Evolutionary conservation across 1,284 basidiomycete species (phyloP).

Genomic region (Tetrapyrgos nigripes): DNA sequence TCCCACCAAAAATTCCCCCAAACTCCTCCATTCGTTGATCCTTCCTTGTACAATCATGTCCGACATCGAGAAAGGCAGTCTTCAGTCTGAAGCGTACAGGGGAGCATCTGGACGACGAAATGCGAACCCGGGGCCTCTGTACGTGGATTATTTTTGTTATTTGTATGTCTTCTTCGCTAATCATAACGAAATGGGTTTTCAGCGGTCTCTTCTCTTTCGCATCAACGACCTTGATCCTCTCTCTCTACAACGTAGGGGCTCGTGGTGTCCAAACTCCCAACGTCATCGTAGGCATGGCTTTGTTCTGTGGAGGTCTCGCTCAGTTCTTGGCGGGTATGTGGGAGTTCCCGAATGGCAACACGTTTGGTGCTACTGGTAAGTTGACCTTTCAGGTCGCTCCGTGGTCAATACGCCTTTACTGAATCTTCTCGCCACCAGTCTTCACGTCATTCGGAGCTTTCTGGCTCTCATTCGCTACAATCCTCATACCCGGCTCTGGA

Average conservation of each 20-base stretch:
- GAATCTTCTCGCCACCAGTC: constrained; percentile 50
- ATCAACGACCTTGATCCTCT: constrained; percentile 74
- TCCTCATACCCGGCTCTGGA: constrained; percentile 69
- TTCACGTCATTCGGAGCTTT: constrained; percentile 87
- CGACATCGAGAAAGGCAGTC: too few relatives aligned
- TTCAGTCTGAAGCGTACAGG: too few relatives aligned
- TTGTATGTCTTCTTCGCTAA: constrained; percentile 74
- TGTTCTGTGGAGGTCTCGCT: constrained; percentile 82
- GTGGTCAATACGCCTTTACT: too few relatives aligned
- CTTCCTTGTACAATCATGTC: too few relatives aligned
- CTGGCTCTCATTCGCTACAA: constrained; percentile 80
- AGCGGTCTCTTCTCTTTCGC: constrained; percentile 75
- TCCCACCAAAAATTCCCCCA: too few relatives aligned
- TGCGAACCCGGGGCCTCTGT: constrained; percentile 9
- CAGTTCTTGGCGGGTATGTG: constrained; percentile 82
- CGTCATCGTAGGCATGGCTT: constrained; percentile 84
- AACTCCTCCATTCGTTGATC: too few relatives aligned
- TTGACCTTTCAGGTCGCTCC: too few relatives aligned
- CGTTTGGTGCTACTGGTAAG: constrained; percentile 73
- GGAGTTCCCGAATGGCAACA: constrained; percentile 81
- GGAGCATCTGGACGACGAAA: background rate
- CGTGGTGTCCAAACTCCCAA: constrained; percentile 65
- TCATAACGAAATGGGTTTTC: constrained; percentile 50
- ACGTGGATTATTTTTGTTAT: constrained; percentile 58
- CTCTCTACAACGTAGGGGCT: constrained; percentile 66